Base-by-base conservation (phyloP, 78 protist species). In the Dictyostelium intermedium region DNA sequence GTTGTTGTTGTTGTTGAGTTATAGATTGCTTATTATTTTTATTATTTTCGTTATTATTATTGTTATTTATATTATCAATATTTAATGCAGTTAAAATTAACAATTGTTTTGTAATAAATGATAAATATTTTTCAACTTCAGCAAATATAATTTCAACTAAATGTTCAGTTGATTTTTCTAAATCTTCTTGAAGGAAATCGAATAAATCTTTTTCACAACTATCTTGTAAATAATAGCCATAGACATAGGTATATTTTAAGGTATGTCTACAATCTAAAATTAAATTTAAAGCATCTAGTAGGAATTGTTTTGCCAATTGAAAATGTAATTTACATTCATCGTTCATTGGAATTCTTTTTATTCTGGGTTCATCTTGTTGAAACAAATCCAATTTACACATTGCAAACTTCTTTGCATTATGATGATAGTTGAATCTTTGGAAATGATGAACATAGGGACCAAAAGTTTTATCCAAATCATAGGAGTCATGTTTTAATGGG, bases 161-260 rank as follows among this genome's bases (percentile, higher is more conserved):
- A 27, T 86, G 92, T 86, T 86, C 92, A 13, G 82, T 87, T 11
- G 76, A 76, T 80, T 76, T 87, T 23, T 87, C 92, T 27, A 87
- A 45, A 74, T 85, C 91, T 78, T 85, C 91, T 85, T 85, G 91
- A 27, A 78, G 73, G 53, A 83, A 91, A 47, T 91, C 95, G 53
- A 91, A 91, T 35, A 83, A 34, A 83, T 83, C 80, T 74, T 53
- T 82, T 66, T 91, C 91, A 23, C 70, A 82, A 18, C 84, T 87
- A 9, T 83, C 87, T 3, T 5, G 16, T 6, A 86, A 16, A 79
- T 73, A 91, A 50, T 32, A 91, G 1, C 92, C 91, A 82, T 80
- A 91, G 0, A 91, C 91, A 69, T 91, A 91, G 10, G 91, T 78
- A 47, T 91, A 83, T 35, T 91, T 91, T 11, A 91, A 50, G 2